phyloP scores from a whole-genome alignment of 1,284 basidiomycete species.

The Cryptococcus sp. region DNA sequence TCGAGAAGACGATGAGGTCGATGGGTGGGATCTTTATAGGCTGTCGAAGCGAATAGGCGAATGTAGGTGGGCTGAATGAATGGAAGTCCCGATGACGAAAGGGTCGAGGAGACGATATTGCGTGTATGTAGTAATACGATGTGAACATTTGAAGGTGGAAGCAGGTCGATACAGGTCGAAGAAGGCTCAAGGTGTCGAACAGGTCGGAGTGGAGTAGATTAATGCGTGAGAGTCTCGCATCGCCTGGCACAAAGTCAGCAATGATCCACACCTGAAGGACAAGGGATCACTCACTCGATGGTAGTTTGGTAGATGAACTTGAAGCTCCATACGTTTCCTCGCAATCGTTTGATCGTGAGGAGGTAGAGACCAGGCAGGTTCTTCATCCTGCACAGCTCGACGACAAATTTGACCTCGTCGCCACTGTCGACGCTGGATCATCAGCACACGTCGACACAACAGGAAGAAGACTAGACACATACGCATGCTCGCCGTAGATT shows the following conservation, averaged over 20 bases:
- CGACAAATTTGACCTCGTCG: conserved; percentile 87
- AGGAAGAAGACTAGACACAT: conserved; percentile 8
- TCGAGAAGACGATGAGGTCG: too few species aligned
- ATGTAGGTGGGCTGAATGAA: too few species aligned
- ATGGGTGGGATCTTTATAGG: too few species aligned
- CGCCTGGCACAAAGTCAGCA: conserved; percentile 16
- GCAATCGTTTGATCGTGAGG: conserved; percentile 81
- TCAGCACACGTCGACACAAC: not conserved
- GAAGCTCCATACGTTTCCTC: conserved; percentile 88
- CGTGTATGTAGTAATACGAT: too few species aligned
- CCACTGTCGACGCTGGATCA: conserved; percentile 63
- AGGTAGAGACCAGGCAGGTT: conserved; percentile 80
- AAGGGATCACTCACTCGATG: conserved; percentile 62
- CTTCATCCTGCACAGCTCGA: conserved; percentile 82
- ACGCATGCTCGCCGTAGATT: conserved; percentile 64
- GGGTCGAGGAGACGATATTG: too few species aligned
- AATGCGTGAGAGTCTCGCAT: conserved; percentile 37
- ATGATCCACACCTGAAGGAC: too few species aligned
- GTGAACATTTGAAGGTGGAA: too few species aligned
- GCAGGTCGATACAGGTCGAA: too few species aligned
- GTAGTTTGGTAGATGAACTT: conserved; percentile 88
- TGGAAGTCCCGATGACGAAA: too few species aligned
- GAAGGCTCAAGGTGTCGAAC: too few species aligned
- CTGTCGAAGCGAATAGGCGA: too few species aligned
- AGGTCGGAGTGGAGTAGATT: not conserved